phyloP scores from a whole-genome alignment of 1,284 basidiomycete genomes.

The Clitocybe nebularis region DNA sequence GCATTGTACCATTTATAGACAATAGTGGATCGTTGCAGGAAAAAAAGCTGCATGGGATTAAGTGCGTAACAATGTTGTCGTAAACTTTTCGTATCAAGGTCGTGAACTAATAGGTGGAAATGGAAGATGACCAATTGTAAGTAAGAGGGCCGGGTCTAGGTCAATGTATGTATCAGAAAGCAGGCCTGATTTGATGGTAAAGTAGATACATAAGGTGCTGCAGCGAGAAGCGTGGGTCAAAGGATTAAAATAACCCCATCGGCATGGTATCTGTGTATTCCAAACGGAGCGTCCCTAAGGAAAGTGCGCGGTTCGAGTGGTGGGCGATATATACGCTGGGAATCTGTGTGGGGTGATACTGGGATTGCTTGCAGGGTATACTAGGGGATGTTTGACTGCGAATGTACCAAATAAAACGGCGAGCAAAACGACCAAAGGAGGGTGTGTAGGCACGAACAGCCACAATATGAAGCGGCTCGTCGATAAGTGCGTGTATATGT shows the following conservation, averaged over 20 bases:
- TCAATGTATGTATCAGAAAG: slow-evolving; percentile 2
- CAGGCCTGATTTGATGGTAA: slow-evolving; percentile 7
- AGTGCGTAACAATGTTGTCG: slow-evolving; percentile 18
- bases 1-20: neutral
- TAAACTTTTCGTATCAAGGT: slow-evolving; percentile 17
- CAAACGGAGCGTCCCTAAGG: slow-evolving; percentile 8
- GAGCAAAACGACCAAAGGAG: slow-evolving; percentile 18
- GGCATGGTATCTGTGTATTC: slow-evolving; percentile 11
- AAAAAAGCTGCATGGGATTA: slow-evolving; percentile 15
- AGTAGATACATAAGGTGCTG: slow-evolving; percentile 12
- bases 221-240: slow-evolving; percentile 6
- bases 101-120: slow-evolving; percentile 9
- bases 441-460: slow-evolving; percentile 5
- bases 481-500: slow-evolving; percentile 6
- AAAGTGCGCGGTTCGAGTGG: slow-evolving; percentile 3
- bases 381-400: slow-evolving; percentile 27
- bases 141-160: slow-evolving; percentile 12
- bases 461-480: slow-evolving; percentile 6
- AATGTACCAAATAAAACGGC: slow-evolving; percentile 26
- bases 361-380: slow-evolving; percentile 37
- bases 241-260: slow-evolving; percentile 1
- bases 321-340: slow-evolving; percentile 5
- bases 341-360: slow-evolving; percentile 14
- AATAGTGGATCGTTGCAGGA: neutral
- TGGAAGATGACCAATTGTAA: slow-evolving; percentile 8